Conservation (phyloP, 106 monocot genomes). For the Allium sativum region DNA sequence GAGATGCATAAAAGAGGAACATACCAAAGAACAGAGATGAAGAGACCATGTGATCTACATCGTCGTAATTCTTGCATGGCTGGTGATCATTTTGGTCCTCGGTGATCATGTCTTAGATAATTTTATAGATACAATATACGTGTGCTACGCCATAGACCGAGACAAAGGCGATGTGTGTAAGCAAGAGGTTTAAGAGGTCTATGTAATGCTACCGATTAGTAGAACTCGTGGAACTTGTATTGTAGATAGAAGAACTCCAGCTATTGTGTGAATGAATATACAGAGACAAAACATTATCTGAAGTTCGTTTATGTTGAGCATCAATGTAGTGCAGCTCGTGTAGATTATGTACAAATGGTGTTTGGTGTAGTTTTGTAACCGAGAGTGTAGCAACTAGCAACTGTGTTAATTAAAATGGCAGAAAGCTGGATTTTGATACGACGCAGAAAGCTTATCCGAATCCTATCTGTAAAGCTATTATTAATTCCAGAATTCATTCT, state of each 20-base stretch:
- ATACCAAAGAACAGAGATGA: constrained; percentile 88
- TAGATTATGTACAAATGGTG: no score
- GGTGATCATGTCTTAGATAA: constrained; percentile 77
- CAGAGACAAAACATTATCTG: no score
- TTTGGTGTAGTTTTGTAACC: no score
- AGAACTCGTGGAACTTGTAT: constrained; percentile 35
- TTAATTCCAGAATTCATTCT: no score
- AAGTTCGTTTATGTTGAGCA: no score
- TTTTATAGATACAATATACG: constrained; percentile 74
- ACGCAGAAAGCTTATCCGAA: no score
- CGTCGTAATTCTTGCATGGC: constrained; percentile 48
- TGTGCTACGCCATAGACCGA: constrained; percentile 86
- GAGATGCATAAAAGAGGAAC: constrained; percentile 69
- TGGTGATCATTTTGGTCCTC: constrained; percentile 48
- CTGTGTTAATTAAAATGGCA: no score
- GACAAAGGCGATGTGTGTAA: constrained; percentile 81
- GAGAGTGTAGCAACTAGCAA: no score
- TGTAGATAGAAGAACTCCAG: constrained; percentile 19
- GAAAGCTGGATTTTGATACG: no score
- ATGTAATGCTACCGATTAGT: constrained; percentile 56
- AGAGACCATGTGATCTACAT: constrained; percentile 63
- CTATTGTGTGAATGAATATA: constrained; percentile 21
- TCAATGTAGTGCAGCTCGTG: background rate
- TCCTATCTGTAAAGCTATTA: no score
- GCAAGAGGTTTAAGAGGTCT: constrained; percentile 70